phyloP scores from a whole-genome alignment of 306 rosid genomes.

The Vigna radiata region DNA sequence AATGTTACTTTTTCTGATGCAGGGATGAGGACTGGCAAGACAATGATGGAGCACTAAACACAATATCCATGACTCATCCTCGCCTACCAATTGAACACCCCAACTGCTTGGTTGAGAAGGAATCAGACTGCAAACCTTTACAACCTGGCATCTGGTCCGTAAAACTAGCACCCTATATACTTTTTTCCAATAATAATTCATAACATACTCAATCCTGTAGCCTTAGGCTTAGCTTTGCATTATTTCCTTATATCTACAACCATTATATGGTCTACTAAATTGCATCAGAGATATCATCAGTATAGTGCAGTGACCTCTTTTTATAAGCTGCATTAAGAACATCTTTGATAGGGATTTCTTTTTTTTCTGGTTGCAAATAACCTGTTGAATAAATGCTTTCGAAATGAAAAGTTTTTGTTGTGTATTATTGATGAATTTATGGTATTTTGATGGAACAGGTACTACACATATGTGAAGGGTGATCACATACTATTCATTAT shows the following conservation, averaged over 20 bases:
- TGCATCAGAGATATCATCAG: neutral
- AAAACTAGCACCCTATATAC: neutral
- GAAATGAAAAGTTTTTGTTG: neutral
- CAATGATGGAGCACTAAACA: constrained; percentile 97
- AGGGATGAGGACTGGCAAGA: constrained; percentile 99
- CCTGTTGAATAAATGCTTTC: too few relatives aligned
- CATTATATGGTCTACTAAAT: neutral
- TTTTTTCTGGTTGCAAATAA: too few relatives aligned
- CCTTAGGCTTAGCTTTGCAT: constrained; percentile 31
- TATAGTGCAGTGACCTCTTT: constrained; percentile 2
- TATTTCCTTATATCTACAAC: constrained; percentile 29
- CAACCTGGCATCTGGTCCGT: constrained; percentile 80
- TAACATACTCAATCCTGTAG: constrained; percentile 7
- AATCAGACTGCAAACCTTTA: constrained; percentile 81
- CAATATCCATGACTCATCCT: constrained; percentile 95
- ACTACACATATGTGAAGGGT: constrained; percentile 89
- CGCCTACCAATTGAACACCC: constrained; percentile 88
- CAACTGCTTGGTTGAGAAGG: constrained; percentile 65
- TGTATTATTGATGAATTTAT: constrained; percentile 17
- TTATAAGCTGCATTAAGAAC: constrained; percentile 3
- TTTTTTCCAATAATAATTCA: neutral
- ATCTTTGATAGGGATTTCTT: too few relatives aligned
- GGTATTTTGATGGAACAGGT: constrained; percentile 60
- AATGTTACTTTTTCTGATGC: constrained; percentile 43
- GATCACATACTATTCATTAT: constrained; percentile 86